These are phyloP conservation scores for Eucalyptus melliodora DNA, from an alignment of 345 rosid species.

Conservation along the genomic window DNA sequence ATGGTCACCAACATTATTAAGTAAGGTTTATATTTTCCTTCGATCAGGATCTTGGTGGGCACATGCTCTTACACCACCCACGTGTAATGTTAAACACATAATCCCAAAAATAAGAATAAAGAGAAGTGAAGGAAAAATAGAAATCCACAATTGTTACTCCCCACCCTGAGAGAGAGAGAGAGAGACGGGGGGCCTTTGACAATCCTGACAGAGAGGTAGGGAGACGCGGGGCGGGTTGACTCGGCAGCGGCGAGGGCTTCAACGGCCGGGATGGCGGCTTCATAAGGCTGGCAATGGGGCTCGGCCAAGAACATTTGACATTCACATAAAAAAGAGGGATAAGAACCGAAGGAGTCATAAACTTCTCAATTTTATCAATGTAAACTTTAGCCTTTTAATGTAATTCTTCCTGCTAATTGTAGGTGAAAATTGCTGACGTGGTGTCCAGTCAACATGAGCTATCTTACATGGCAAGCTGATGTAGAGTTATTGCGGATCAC, in stretches of 20 bases:
- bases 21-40: neutral
- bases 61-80: neutral
- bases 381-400: neutral
- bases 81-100: neutral
- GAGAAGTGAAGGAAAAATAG: neutral
- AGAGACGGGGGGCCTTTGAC: neutral
- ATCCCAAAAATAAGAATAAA: neutral
- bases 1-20: neutral
- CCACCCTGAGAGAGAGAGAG: neutral
- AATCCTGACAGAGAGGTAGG: neutral
- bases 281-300: neutral
- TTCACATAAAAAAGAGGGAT: neutral
- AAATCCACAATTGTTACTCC: neutral
- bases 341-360: fast-evolving
- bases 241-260: neutral
- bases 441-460: neutral
- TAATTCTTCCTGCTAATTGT: fast-evolving
- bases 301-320: neutral
- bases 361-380: neutral
- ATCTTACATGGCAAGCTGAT: neutral
- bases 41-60: neutral
- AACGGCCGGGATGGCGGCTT: neutral
- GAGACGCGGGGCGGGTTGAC: neutral
- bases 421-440: fast-evolving
- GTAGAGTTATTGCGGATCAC: neutral